phyloP scores from a whole-genome alignment of 2,329 filamentous ascomycete species.

The Cladosporium sp. region DNA sequence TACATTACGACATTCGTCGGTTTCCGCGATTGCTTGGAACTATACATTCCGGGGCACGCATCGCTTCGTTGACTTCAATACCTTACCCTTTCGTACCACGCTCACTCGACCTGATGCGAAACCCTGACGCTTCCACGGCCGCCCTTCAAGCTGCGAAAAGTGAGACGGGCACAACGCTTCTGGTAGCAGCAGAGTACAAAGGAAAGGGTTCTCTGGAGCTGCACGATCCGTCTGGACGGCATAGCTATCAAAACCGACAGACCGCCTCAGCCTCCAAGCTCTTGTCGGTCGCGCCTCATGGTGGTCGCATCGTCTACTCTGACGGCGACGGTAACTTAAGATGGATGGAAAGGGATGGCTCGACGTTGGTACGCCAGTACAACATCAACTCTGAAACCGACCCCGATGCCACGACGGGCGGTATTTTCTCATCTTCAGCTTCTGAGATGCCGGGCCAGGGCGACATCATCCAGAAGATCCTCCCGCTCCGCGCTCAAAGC shows the following conservation, averaged over 20 bases:
- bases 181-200: slow-evolving; percentile 87
- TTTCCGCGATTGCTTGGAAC: slow-evolving; percentile 75
- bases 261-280: slow-evolving; percentile 77
- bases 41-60: slow-evolving; percentile 75
- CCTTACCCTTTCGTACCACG: slow-evolving; percentile 63
- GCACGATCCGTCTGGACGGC: slow-evolving; percentile 58
- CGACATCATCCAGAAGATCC: slow-evolving; percentile 76
- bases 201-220: slow-evolving; percentile 85
- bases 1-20: slow-evolving; percentile 83
- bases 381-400: slow-evolving; percentile 49
- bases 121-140: slow-evolving; percentile 46
- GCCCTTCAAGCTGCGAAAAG: slow-evolving; percentile 53
- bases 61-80: slow-evolving; percentile 68
- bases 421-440: slow-evolving; percentile 24
- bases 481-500: slow-evolving; percentile 46
- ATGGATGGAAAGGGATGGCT: slow-evolving; percentile 85
- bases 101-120: slow-evolving; percentile 56
- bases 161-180: slow-evolving; percentile 59
- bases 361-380: slow-evolving; percentile 50
- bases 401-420: slow-evolving; percentile 16
- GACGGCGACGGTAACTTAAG: slow-evolving; percentile 81
- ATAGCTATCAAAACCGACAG: slow-evolving; percentile 69
- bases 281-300: slow-evolving; percentile 75
- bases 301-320: slow-evolving; percentile 74
- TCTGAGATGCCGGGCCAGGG: slow-evolving; percentile 38